These are phyloP conservation scores for Colletotrichum sp. DNA, from an alignment of 2,329 filamentous ascomycete species.

Conservation along the genomic window DNA sequence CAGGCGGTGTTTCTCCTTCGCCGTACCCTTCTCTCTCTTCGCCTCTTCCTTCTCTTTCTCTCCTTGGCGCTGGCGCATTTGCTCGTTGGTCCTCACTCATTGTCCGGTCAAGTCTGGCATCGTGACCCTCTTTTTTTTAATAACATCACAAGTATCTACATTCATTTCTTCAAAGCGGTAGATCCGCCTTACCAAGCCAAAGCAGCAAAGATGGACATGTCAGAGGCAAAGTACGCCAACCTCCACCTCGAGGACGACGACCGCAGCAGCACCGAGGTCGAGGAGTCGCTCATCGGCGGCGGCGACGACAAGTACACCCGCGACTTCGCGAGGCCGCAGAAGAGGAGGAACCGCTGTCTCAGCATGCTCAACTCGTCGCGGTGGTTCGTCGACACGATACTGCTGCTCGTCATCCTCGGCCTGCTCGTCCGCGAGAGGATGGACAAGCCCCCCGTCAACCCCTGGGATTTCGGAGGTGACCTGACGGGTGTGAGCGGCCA, in stretches of 20 bases:
- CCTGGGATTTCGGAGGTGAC: conserved; percentile 39
- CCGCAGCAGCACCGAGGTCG: conserved; percentile 35
- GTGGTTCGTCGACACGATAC: conserved; percentile 34
- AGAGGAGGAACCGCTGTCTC: conserved; percentile 16
- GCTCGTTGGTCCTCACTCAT: not conserved
- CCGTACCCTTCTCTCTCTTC: not conserved
- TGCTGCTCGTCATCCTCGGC: conserved; percentile 35
- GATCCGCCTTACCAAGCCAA: not conserved
- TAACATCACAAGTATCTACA: not conserved
- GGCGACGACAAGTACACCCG: conserved; percentile 29
- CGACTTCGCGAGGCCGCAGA: not conserved
- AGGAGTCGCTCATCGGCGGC: conserved; percentile 34
- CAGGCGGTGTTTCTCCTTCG: not conserved
- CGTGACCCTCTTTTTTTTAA: not conserved
- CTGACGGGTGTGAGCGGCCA: conserved; percentile 39
- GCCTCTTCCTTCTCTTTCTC: not conserved
- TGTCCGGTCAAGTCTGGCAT: not conserved
- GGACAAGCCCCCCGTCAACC: conserved; percentile 22
- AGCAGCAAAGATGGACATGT: conserved; percentile 15
- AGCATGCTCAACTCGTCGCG: conserved; percentile 26
- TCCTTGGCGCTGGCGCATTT: conserved; percentile 18
- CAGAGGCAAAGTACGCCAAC: conserved; percentile 26
- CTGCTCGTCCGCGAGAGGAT: conserved; percentile 33
- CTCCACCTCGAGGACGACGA: conserved; percentile 31
- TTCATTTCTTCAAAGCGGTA: not conserved